Evolutionary conservation across 768 basidiomycete species (phyloP).

Genomic region (Tephrocybe sp.): DNA sequence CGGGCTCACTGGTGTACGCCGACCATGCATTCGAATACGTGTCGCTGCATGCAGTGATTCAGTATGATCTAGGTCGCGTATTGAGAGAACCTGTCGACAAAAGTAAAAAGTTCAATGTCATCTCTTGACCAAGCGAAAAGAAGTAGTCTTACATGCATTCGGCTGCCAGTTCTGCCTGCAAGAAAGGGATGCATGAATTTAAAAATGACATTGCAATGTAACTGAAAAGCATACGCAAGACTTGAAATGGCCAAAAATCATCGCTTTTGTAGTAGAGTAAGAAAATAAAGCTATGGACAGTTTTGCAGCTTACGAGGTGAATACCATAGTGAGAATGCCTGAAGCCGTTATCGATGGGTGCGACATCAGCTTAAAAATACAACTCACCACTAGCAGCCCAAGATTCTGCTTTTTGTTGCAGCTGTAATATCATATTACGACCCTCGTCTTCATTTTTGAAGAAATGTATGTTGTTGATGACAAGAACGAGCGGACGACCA

Average conservation of each 20-base stretch:
- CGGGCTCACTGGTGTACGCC: constrained; percentile 23
- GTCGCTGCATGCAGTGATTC: constrained; percentile 59
- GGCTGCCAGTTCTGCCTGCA: constrained; percentile 63
- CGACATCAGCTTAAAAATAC: constrained; percentile 1
- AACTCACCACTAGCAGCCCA: constrained; percentile 77
- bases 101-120: neutral
- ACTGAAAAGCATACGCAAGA: constrained; percentile 48
- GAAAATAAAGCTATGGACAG: constrained; percentile 2
- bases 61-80: constrained; percentile 60
- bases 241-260: constrained; percentile 79
- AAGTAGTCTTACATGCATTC: constrained; percentile 58
- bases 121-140: neutral
- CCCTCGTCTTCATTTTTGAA: constrained; percentile 79
- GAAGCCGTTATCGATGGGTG: neutral
- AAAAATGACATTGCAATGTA: constrained; percentile 1
- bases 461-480: constrained; percentile 77
- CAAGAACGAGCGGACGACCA: constrained; percentile 70
- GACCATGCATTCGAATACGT: constrained; percentile 45
- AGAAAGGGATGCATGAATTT: constrained; percentile 13
- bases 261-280: constrained; percentile 46
- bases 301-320: constrained; percentile 54
- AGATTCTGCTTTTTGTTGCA: constrained; percentile 82
- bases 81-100: constrained; percentile 53
- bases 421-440: constrained; percentile 73
- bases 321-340: constrained; percentile 79